These are phyloP conservation scores for Ustilago tritici DNA, from an alignment of 1,284 basidiomycete genomes.

Conservation along the genomic window DNA sequence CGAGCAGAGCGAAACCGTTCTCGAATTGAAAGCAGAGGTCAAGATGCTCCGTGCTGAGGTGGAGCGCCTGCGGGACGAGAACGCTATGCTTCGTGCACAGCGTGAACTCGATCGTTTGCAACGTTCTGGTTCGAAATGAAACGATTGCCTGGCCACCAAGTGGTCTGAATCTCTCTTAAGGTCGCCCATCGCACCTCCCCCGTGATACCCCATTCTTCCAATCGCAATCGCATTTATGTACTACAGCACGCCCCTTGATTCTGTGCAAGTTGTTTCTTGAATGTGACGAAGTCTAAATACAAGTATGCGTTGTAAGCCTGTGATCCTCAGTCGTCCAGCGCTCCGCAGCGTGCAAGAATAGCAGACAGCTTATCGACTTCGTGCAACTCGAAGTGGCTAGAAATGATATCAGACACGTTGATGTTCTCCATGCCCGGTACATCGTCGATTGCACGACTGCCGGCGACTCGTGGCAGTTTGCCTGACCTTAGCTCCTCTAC, in stretches of 20 bases:
- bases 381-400: constrained; percentile 59
- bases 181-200: no score
- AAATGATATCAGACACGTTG: constrained; percentile 59
- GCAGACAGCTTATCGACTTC: constrained; percentile 30
- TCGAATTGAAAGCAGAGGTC: constrained; percentile 59
- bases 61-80: constrained; percentile 58
- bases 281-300: no score
- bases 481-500: constrained; percentile 71
- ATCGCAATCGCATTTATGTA: no score
- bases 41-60: constrained; percentile 57
- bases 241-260: no score
- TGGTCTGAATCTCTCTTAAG: no score
- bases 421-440: constrained; percentile 60
- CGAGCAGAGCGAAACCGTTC: constrained; percentile 37
- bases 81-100: constrained; percentile 57
- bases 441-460: constrained; percentile 46
- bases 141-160: not conserved
- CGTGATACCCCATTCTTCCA: no score
- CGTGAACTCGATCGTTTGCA: constrained; percentile 48
- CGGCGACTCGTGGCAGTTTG: constrained; percentile 50
- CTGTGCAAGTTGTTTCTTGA: no score
- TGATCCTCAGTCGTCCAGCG: constrained; percentile 30
- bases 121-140: constrained; percentile 13
- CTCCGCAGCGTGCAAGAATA: constrained; percentile 43
- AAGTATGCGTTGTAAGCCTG: no score